phyloP scores from a whole-genome alignment of 192 early-diverging fungal genomes.

The Mortierella hygrophila region DNA sequence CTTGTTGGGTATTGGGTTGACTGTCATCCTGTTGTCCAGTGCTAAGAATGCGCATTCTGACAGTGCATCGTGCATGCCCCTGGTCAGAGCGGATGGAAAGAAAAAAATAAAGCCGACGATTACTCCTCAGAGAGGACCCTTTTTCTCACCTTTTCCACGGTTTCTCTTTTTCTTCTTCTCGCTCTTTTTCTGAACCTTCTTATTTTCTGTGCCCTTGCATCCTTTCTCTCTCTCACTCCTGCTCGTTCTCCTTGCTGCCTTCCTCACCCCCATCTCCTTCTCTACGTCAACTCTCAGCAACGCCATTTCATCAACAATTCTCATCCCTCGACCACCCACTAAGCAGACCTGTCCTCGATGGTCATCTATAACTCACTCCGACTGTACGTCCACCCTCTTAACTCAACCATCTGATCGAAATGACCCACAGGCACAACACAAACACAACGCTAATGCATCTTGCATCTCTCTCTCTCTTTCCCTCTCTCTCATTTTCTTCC shows the following conservation, averaged over 20 bases:
- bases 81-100: too few species aligned
- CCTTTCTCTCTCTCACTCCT: not conserved
- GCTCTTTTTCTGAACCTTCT: too few species aligned
- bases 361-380: constrained; percentile 38
- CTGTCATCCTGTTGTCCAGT: too few species aligned
- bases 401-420: not conserved
- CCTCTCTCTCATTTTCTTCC: not conserved
- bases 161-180: not conserved
- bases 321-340: not conserved
- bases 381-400: constrained; percentile 17
- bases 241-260: not conserved
- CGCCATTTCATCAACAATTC: not conserved
- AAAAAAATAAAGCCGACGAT: too few species aligned
- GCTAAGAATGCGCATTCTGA: too few species aligned
- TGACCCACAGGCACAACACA: not conserved
- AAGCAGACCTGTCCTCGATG: not conserved
- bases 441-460: not conserved
- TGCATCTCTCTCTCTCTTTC: not conserved
- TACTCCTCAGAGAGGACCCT: too few species aligned
- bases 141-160: not conserved
- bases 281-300: not conserved
- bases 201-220: too few species aligned
- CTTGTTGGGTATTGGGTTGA: too few species aligned
- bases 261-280: not conserved
- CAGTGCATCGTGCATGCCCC: too few species aligned